These are phyloP conservation scores for Pseudozyma sp. DNA, from an alignment of 1,284 basidiomycete species.

Conservation along the genomic window DNA sequence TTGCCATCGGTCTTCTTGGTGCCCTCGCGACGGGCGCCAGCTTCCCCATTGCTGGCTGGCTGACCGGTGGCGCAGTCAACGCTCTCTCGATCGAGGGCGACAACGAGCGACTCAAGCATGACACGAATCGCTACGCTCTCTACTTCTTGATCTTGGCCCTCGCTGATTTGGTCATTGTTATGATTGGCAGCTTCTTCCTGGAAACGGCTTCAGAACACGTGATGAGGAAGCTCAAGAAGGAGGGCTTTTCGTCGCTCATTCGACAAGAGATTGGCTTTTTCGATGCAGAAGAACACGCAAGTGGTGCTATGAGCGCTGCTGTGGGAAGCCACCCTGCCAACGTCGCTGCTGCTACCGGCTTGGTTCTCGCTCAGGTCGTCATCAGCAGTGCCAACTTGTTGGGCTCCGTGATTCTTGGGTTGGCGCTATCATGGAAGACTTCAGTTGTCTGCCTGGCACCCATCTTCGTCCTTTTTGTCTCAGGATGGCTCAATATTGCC, in stretches of 20 bases:
- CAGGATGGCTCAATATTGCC: constrained; percentile 66
- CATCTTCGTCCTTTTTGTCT: constrained; percentile 61
- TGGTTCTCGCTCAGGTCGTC: constrained; percentile 69
- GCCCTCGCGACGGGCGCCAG: constrained; percentile 62
- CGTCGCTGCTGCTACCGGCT: constrained; percentile 69
- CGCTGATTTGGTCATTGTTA: constrained; percentile 46
- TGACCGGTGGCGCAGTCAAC: constrained; percentile 60
- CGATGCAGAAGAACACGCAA: constrained; percentile 65
- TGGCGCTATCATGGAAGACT: constrained; percentile 69
- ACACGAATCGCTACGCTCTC: constrained; percentile 53
- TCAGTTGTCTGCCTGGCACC: constrained; percentile 68
- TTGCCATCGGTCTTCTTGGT: constrained; percentile 48
- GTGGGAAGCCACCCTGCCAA: constrained; percentile 68
- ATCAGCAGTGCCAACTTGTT: constrained; percentile 65
- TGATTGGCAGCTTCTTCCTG: constrained; percentile 57
- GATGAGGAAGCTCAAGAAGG: constrained; percentile 53
- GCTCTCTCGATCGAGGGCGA: constrained; percentile 54
- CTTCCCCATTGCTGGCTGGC: constrained; percentile 69
- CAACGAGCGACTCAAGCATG: constrained; percentile 26
- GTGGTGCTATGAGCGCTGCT: constrained; percentile 70
- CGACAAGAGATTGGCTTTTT: constrained; percentile 67
- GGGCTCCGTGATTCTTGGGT: constrained; percentile 69
- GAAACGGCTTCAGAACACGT: constrained; percentile 63
- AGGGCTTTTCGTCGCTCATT: constrained; percentile 56
- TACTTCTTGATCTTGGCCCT: constrained; percentile 61